Base-by-base conservation (phyloP, 176 grass and related monocot genomes). In the Zoysia pacifica region DNA sequence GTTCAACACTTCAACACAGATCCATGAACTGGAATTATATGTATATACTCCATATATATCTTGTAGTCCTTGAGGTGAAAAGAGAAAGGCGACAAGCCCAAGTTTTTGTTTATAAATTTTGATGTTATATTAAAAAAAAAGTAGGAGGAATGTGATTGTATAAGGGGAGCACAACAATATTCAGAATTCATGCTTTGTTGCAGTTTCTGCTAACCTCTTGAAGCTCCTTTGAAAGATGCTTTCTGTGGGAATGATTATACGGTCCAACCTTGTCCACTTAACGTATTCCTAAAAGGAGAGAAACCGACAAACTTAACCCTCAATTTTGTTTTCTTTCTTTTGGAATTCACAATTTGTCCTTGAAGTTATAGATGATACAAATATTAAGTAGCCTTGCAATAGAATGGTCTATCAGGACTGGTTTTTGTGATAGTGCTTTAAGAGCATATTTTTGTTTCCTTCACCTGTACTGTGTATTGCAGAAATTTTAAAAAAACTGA, bases 401-500 rank as follows among this genome's bases (percentile, higher is more conserved):
- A 76, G 43, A 79, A 73, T 49, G 44, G 9, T 76, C 35, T 84
- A n/a, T 48, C 62, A 15, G 56, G 35, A 8, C 39, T 81, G 39
- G 4, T 67, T 35, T 14, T 28, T 70, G 0, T 39, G 42, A 16
- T 64, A 35, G 60, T 64, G 53, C 7, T 61, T 35, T 67, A 81
- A 2, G 47, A 19, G 66, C 38, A 60, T 45, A 37, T 53, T 77
- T 54, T 79, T 28, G 64, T 16, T n/a, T 19, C 78, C 20, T 48
- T 56, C 11, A 15, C 51, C 69, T 72, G 35, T 37, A 39, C 35
- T 37, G 4, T 36, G 39, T 39, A 11, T 40, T 54, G 46, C 76
- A 77, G 78, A 42, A 76, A 74, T 74, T 74, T 70, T 10, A 6
- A 7, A 48, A 72, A 14, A 81, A 60, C 71, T 18, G 53, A 36